A percentile compares a stretch with the other conserved stretches of the same genome.
Evolutionary conservation across 2,329 filamentous ascomycete genomes (phyloP).

Genomic region (Dothideomycetes sp.): DNA sequence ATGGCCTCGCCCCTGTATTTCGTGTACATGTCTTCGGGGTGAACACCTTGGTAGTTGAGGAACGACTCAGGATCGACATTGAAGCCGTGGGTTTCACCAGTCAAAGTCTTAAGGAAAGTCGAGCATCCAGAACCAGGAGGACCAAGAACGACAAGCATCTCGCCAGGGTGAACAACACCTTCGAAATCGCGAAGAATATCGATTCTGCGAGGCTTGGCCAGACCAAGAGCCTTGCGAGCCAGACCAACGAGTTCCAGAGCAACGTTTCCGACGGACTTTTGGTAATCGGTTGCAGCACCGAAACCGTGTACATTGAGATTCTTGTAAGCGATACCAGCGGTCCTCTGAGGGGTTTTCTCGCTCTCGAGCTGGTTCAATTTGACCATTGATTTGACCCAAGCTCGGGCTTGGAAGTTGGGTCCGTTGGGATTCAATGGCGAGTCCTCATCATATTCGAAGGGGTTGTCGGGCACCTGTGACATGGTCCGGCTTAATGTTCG

Average conservation of each 20-base stretch:
- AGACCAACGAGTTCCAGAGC: slow-evolving; percentile 44
- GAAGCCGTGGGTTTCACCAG: slow-evolving; percentile 51
- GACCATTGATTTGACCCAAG: slow-evolving; percentile 43
- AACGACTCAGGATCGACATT: slow-evolving; percentile 40
- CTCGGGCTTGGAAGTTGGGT: slow-evolving; percentile 38
- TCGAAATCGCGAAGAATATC: slow-evolving; percentile 48
- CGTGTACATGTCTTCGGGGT: slow-evolving; percentile 34
- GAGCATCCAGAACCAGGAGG: slow-evolving; percentile 59
- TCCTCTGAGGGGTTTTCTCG: slow-evolving; percentile 33
- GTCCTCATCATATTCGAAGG: slow-evolving; percentile 31
- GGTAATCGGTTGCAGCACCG: slow-evolving; percentile 57
- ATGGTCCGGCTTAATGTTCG: slow-evolving; percentile 9
- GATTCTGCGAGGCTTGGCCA: slow-evolving; percentile 26
- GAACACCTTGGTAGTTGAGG: slow-evolving; percentile 48
- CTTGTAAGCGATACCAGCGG: slow-evolving; percentile 56
- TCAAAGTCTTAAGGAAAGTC: slow-evolving; percentile 54
- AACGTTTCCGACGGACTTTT: slow-evolving; percentile 55
- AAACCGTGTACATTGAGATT: slow-evolving; percentile 59
- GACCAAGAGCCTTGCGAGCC: slow-evolving; percentile 28
- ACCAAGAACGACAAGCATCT: slow-evolving; percentile 46
- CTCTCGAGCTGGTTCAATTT: slow-evolving; percentile 36
- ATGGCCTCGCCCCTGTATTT: slow-evolving; percentile 39
- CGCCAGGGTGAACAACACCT: slow-evolving; percentile 43
- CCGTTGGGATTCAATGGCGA: slow-evolving; percentile 39
- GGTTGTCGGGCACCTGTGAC: slow-evolving; percentile 20